Base-by-base conservation (phyloP, 1,284 basidiomycete species). In the Tylopilus sp. region DNA sequence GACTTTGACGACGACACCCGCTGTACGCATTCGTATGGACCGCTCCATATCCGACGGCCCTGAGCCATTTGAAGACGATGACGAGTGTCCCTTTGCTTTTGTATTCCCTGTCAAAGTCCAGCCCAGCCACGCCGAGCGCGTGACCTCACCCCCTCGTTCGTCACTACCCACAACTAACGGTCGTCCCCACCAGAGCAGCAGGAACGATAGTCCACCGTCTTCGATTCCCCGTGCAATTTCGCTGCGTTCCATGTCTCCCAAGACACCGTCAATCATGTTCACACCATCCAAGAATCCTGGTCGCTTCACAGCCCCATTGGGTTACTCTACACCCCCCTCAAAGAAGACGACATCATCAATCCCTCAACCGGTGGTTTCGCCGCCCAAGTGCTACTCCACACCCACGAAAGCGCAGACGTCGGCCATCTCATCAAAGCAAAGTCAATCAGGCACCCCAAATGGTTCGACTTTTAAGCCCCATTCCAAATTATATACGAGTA, bases 391-490 rank as follows among this genome's bases (percentile, higher is more conserved):
- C n/a, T 46, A 35, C 28, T 52, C 61, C 33, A 57, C 60, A 15
- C 59, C 65, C n/a, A 47, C 40, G 28, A 68, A 58, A 59, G 42
- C 17, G 22, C 65, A 55, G 45, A 44, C 37, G 29, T 43, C 62
- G n/a, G 41, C 32, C 39, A 36, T 49, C 5, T 29, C 51, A 10
- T 52, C 49, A 17, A 77, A 73, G 61, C 70, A 76, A 26, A 53
- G 66, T 53, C 60, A 45, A 50, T 59, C 70, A 54, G 68, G 64
- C 53, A 62, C 58, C 53, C 59, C 57, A 70, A 79, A 83, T 76
- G 82, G 83, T 84, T 83, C 79, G 81, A 73, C 72, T 57, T 75
- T 72, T 75, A 75, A 75, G 64, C 75, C 77, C 72, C 73, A 73
- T 67, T 72, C 72, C 53, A 66, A 57, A 61, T 58, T 60, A 64